A percentile compares a stretch with the other conserved stretches of the same genome.
These are phyloP conservation scores for Linum trigynum DNA, from an alignment of 345 rosid genomes.

Conservation along the genomic window DNA sequence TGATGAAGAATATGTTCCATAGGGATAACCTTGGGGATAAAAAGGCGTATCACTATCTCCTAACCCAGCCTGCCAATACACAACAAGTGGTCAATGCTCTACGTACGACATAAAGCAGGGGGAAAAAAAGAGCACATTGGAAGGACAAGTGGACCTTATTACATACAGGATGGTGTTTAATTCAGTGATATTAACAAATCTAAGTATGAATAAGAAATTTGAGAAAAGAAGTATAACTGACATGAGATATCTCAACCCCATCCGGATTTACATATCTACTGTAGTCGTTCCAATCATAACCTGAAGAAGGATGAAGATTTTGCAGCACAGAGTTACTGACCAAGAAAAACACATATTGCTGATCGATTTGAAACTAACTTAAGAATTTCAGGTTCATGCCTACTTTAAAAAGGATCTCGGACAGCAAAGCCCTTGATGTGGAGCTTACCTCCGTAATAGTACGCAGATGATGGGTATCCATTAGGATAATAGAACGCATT, in stretches of 20 bases:
- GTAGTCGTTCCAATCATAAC: not conserved
- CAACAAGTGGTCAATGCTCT: conserved; percentile 11
- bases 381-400: too few species aligned
- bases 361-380: too few species aligned
- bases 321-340: not conserved
- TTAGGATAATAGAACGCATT: not conserved
- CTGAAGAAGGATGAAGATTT: too few species aligned
- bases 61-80: conserved; percentile 29
- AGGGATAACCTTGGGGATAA: conserved; percentile 39
- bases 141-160: not conserved
- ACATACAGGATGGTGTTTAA: not conserved
- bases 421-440: not conserved
- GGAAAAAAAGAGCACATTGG: not conserved
- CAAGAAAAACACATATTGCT: not conserved
- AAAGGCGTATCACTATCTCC: conserved; percentile 33
- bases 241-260: conserved; percentile 4
- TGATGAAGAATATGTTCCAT: conserved; percentile 34
- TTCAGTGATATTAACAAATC: not conserved
- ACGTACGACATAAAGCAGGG: too few species aligned
- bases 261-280: not conserved
- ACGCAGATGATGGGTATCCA: not conserved
- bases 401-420: too few species aligned
- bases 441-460: not conserved
- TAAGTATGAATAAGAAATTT: not conserved
- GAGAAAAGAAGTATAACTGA: conserved; percentile 6